Conservation (phyloP, 2,329 filamentous ascomycete species). For the Aspergillus unguis region DNA sequence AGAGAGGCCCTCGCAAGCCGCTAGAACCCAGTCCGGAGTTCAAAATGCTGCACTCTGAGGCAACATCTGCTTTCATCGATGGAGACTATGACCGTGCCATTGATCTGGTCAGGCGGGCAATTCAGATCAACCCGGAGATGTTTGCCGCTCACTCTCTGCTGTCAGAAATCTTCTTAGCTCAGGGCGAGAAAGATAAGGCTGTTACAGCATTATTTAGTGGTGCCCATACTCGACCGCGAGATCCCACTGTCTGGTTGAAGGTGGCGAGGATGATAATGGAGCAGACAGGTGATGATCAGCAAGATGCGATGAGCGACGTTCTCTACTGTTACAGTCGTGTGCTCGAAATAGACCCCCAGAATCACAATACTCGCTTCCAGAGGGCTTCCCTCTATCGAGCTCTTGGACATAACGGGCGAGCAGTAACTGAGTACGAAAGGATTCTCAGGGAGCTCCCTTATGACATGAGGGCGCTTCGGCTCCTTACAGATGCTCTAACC, state of each 20-base stretch:
- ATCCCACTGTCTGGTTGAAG: constrained; percentile 56
- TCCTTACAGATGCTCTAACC: constrained; percentile 57
- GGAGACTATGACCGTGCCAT: constrained; percentile 45
- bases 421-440: constrained; percentile 51
- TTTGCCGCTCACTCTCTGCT: constrained; percentile 60
- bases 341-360: constrained; percentile 50
- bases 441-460: constrained; percentile 54
- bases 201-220: constrained; percentile 56
- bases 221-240: constrained; percentile 54
- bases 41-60: constrained; percentile 46
- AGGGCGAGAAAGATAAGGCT: constrained; percentile 56
- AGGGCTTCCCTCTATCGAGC: constrained; percentile 56
- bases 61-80: constrained; percentile 49
- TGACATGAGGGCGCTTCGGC: constrained; percentile 53
- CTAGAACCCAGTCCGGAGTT: constrained; percentile 49
- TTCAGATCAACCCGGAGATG: constrained; percentile 59
- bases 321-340: constrained; percentile 54
- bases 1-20: constrained; percentile 45
- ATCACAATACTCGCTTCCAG: constrained; percentile 53
- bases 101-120: constrained; percentile 46
- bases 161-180: constrained; percentile 56
- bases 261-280: constrained; percentile 55
- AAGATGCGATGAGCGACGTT: constrained; percentile 46
- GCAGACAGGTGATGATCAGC: constrained; percentile 44
- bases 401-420: constrained; percentile 45